Conservation (phyloP, 2,329 filamentous ascomycete genomes). For the Fusarium torulosum region DNA sequence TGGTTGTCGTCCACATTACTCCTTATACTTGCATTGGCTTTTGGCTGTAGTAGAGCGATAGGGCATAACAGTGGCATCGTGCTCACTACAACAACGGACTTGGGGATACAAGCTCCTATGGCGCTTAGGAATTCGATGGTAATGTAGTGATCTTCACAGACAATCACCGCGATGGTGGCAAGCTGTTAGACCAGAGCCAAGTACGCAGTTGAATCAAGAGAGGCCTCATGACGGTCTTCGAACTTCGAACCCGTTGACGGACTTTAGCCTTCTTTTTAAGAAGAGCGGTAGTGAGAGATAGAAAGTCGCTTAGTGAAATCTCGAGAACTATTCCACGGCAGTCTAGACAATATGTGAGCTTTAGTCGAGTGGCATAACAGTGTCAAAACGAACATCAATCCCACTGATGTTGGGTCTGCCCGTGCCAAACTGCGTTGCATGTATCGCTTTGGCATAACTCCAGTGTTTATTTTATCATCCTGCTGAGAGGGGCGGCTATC, state of each 20-base stretch:
- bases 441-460: constrained; percentile 23
- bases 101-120: constrained; percentile 40
- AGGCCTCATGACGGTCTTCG: constrained; percentile 14
- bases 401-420: constrained; percentile 44
- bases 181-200: constrained; percentile 43
- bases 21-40: neutral
- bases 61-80: constrained; percentile 43
- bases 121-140: constrained; percentile 39
- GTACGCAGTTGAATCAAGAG: constrained; percentile 40
- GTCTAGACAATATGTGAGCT: constrained; percentile 24
- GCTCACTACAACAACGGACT: constrained; percentile 41
- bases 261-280: neutral
- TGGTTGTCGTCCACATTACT: constrained; percentile 19
- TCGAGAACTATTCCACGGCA: constrained; percentile 27
- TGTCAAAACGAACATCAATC: constrained; percentile 33
- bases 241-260: neutral
- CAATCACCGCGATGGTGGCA: constrained; percentile 39
- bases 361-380: neutral
- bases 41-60: constrained; percentile 26
- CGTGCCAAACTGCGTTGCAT: constrained; percentile 33
- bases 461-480: constrained; percentile 7
- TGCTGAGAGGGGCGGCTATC: neutral
- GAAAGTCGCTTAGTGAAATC: constrained; percentile 6
- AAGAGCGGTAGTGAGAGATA: constrained; percentile 14
- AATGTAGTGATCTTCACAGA: constrained; percentile 45